Conservation (phyloP, 495 filamentous ascomycete species). For the Daldinia vernicosa region DNA sequence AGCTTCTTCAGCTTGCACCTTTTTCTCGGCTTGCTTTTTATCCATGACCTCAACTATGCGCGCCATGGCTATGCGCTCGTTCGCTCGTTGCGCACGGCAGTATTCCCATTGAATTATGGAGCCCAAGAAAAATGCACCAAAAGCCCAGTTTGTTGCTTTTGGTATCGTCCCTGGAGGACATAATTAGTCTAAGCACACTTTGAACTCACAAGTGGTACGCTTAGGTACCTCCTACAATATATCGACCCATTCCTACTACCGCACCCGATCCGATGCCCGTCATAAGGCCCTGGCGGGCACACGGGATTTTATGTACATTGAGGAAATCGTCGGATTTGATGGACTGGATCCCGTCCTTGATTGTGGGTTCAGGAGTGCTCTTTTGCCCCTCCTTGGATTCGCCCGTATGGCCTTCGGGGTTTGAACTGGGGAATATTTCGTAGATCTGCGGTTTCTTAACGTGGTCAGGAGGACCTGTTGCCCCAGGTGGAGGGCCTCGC, state of each 20-base stretch:
- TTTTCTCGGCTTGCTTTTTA: constrained; percentile 68
- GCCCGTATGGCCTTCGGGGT: constrained; percentile 40
- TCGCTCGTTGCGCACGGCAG: constrained; percentile 74
- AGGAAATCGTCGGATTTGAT: constrained; percentile 75
- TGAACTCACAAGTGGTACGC: neutral
- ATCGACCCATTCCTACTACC: constrained; percentile 73
- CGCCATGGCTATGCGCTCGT: constrained; percentile 81
- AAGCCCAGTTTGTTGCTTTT: constrained; percentile 82
- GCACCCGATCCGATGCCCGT: constrained; percentile 83
- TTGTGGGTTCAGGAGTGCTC: constrained; percentile 58
- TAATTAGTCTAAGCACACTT: constrained; percentile 20
- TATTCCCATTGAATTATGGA: constrained; percentile 78
- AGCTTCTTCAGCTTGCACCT: constrained; percentile 51
- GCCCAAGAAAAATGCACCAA: constrained; percentile 71
- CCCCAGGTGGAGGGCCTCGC: constrained; percentile 50
- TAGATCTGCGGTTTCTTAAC: constrained; percentile 46
- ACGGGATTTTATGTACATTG: constrained; percentile 80
- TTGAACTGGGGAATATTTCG: constrained; percentile 54
- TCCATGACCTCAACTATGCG: constrained; percentile 83
- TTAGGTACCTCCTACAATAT: constrained; percentile 75
- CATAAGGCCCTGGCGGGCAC: constrained; percentile 81
- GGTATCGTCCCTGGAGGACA: constrained; percentile 51
- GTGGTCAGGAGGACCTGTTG: constrained; percentile 47
- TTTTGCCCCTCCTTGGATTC: constrained; percentile 41
- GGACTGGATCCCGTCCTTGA: constrained; percentile 71